A percentile compares a stretch with the other conserved stretches of the same genome.
These are phyloP conservation scores for Paramecium bursaria DNA, from an alignment of 73 alveolate species.

Conservation along the genomic window DNA sequence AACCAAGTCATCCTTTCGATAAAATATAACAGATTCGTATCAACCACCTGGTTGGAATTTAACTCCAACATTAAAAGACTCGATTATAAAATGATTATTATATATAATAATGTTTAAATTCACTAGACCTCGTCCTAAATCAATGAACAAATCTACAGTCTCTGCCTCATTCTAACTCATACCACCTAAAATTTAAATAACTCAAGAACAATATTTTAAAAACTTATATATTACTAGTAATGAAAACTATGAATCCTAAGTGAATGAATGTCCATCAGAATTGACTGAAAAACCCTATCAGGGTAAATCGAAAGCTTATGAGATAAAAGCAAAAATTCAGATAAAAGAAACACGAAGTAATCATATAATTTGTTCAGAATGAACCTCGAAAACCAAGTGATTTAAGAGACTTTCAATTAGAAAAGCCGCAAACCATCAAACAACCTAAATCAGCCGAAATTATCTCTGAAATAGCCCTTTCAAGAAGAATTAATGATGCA, in stretches of 20 bases:
- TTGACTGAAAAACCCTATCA: too few relatives aligned
- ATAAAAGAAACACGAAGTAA: too few relatives aligned
- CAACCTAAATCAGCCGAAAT: background rate
- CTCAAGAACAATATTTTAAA: too few relatives aligned
- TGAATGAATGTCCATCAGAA: background rate
- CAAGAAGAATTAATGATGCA: background rate
- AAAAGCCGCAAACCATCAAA: background rate
- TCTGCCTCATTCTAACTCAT: background rate
- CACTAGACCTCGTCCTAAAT: background rate
- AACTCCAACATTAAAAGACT: conserved; percentile 47
- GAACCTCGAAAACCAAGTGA: too few relatives aligned
- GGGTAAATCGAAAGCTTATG: too few relatives aligned
- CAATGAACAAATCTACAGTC: background rate
- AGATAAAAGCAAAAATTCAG: too few relatives aligned
- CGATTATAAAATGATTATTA: background rate
- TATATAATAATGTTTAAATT: too few relatives aligned
- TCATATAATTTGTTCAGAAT: too few relatives aligned
- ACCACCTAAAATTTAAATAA: background rate
- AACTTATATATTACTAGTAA: too few relatives aligned
- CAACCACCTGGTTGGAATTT: conserved; percentile 44
- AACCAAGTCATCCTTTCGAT: background rate
- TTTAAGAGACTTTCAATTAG: background rate
- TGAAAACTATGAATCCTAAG: background rate
- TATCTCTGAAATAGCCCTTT: background rate
- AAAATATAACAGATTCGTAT: background rate